These are phyloP conservation scores for Fusarium abutilonis DNA, from an alignment of 2,329 filamentous ascomycete species.

Conservation along the genomic window DNA sequence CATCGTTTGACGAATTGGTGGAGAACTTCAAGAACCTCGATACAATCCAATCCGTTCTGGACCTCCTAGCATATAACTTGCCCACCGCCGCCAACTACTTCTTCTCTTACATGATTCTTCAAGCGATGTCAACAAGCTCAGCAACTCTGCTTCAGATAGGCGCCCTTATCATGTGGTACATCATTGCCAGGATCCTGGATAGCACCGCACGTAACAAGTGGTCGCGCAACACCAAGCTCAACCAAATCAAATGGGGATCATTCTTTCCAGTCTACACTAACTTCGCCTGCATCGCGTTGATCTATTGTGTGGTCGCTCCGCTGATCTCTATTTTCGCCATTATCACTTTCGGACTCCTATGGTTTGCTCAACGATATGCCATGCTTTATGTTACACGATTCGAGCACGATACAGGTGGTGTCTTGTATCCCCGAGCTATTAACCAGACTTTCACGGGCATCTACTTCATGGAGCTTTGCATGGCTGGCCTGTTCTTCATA, in stretches of 20 bases:
- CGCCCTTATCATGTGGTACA: conserved; percentile 81
- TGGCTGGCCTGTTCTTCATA: conserved; percentile 91
- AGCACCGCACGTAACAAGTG: conserved; percentile 86
- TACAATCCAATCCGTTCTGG: conserved; percentile 73
- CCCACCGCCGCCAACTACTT: conserved; percentile 95
- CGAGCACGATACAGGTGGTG: conserved; percentile 87
- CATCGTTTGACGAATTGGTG: conserved; percentile 71
- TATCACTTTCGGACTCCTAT: conserved; percentile 89
- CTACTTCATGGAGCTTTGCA: conserved; percentile 91
- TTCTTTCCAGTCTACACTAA: conserved; percentile 98
- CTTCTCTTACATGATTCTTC: conserved; percentile 97
- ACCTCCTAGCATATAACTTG: conserved; percentile 78
- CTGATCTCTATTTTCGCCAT: conserved; percentile 93
- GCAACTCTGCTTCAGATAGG: conserved; percentile 86
- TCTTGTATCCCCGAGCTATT: conserved; percentile 90
- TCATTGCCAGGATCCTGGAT: conserved; percentile 83
- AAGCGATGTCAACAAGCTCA: conserved; percentile 89
- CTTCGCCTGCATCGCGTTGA: conserved; percentile 88
- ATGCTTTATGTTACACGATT: conserved; percentile 95
- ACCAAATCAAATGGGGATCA: conserved; percentile 85
- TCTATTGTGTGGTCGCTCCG: conserved; percentile 90
- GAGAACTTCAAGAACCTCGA: conserved; percentile 56
- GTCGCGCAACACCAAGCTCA: conserved; percentile 80
- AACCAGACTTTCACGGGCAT: conserved; percentile 95
- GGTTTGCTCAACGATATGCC: conserved; percentile 96